Evolutionary conservation across 2,329 filamentous ascomycete genomes (phyloP).

Genomic region (Torrubiella hemipterigena): DNA sequence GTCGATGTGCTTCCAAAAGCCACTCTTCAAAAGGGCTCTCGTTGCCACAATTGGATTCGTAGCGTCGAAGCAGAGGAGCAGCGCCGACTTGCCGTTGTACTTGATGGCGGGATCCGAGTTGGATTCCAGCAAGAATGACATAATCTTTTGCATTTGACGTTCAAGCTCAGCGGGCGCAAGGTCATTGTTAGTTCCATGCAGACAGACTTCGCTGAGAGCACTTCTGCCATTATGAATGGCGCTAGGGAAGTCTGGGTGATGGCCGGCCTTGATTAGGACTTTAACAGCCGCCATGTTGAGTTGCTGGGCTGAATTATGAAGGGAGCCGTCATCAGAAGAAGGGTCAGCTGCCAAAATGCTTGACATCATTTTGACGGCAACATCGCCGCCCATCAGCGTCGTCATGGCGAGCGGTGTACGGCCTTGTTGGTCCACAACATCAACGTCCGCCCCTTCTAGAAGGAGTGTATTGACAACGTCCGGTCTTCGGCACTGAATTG

Average conservation of each 20-base stretch:
- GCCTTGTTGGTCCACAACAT: slow-evolving; percentile 42
- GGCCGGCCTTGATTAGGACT: slow-evolving; percentile 44
- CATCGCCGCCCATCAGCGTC: slow-evolving; percentile 39
- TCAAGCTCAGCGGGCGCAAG: slow-evolving; percentile 33
- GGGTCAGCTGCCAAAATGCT: slow-evolving; percentile 43
- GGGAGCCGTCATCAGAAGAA: slow-evolving; percentile 49
- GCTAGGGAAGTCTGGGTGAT: slow-evolving; percentile 54
- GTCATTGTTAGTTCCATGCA: slow-evolving; percentile 36
- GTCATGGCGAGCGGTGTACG: slow-evolving; percentile 50
- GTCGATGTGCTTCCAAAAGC: slow-evolving; percentile 54
- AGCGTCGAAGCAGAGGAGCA: slow-evolving; percentile 49
- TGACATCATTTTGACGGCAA: slow-evolving; percentile 40
- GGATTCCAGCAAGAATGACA: slow-evolving; percentile 42
- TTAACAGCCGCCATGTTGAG: slow-evolving; percentile 45
- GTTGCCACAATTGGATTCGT: slow-evolving; percentile 41
- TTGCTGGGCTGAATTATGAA: slow-evolving; percentile 51
- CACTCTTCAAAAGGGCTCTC: slow-evolving; percentile 46
- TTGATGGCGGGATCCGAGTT: slow-evolving; percentile 44
- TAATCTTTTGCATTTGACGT: slow-evolving; percentile 43
- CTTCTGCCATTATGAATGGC: slow-evolving; percentile 49
- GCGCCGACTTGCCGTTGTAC: slow-evolving; percentile 43
- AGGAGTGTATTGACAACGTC: slow-evolving; percentile 47
- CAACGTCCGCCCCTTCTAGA: slow-evolving; percentile 45
- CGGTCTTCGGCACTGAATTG: slow-evolving; percentile 41
- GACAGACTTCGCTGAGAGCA: slow-evolving; percentile 51